These are phyloP conservation scores for Grigorovia yakushimaensis DNA, from an alignment of 805 yeast genomes.

Conservation along the genomic window DNA sequence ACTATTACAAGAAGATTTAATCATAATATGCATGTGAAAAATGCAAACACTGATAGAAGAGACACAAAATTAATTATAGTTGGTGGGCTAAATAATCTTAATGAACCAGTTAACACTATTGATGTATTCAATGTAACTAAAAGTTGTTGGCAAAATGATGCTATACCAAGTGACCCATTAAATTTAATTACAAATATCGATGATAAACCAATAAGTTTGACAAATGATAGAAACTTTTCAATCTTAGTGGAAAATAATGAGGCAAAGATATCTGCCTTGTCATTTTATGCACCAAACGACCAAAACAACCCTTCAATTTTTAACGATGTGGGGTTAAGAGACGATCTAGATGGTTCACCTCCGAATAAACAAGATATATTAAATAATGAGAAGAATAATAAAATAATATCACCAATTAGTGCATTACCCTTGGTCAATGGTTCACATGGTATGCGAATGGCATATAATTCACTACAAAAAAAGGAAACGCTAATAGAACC, in stretches of 20 bases:
- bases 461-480: slow-evolving; percentile 14
- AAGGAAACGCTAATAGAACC: slow-evolving; percentile 12
- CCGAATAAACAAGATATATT: background rate
- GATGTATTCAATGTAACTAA: slow-evolving; percentile 23
- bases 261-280: slow-evolving; percentile 22
- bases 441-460: slow-evolving; percentile 25
- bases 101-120: slow-evolving; percentile 19
- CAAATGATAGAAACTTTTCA: slow-evolving; percentile 18
- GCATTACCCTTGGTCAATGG: slow-evolving; percentile 25
- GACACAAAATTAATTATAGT: slow-evolving; percentile 24
- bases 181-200: slow-evolving; percentile 16
- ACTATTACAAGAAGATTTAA: slow-evolving; percentile 37
- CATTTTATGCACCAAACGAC: slow-evolving; percentile 12
- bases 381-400: slow-evolving; percentile 1
- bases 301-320: background rate
- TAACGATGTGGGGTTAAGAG: background rate
- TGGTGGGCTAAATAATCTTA: slow-evolving; percentile 26
- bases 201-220: slow-evolving; percentile 10
- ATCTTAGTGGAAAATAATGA: slow-evolving; percentile 21
- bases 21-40: slow-evolving; percentile 37
- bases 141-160: slow-evolving; percentile 21
- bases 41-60: slow-evolving; percentile 17
- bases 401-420: slow-evolving; percentile 21
- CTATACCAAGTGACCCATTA: slow-evolving; percentile 5
- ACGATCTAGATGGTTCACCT: background rate